A percentile compares a stretch with the other conserved stretches of the same genome.
These are phyloP conservation scores for Heterobasidion irregulare DNA, from an alignment of 1,284 basidiomycete species.

Conservation along the genomic window DNA sequence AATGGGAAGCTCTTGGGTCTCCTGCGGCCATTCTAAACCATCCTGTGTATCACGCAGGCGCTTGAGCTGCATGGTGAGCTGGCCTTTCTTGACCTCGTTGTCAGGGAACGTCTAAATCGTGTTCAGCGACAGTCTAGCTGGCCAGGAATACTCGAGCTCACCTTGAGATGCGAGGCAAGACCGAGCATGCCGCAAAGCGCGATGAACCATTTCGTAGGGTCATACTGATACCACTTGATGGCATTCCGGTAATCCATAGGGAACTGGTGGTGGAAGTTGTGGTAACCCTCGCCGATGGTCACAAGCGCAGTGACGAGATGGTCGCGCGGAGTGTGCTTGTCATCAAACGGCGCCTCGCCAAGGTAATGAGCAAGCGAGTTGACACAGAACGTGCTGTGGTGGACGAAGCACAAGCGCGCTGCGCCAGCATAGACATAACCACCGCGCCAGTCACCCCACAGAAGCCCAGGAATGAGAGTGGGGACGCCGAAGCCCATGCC, in stretches of 20 bases:
- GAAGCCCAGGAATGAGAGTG: constrained; percentile 66
- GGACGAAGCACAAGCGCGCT: constrained; percentile 77
- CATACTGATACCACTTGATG: constrained; percentile 89
- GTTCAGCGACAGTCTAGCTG: not conserved
- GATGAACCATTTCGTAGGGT: constrained; percentile 92
- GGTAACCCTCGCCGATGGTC: constrained; percentile 87
- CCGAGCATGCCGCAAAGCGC: constrained; percentile 56
- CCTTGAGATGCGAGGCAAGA: constrained; percentile 82
- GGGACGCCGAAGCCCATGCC: constrained; percentile 72
- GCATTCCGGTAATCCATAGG: constrained; percentile 94
- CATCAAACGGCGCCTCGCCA: constrained; percentile 78
- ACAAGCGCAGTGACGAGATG: constrained; percentile 78
- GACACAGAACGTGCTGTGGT: constrained; percentile 91
- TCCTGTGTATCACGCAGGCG: constrained; percentile 68
- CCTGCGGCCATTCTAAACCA: constrained; percentile 72
- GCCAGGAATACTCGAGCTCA: constrained; percentile 13
- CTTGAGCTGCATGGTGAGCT: constrained; percentile 90
- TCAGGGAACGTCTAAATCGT: constrained; percentile 67
- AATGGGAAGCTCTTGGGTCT: constrained; percentile 69
- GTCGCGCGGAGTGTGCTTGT: constrained; percentile 74
- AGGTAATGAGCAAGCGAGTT: constrained; percentile 87
- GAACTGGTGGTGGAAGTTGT: constrained; percentile 96
- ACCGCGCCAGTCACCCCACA: constrained; percentile 81
- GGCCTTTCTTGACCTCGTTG: constrained; percentile 88
- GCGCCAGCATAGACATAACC: constrained; percentile 87